Conservation (phyloP, 495 filamentous ascomycete species). For the Aspergillus coremiiformis region DNA sequence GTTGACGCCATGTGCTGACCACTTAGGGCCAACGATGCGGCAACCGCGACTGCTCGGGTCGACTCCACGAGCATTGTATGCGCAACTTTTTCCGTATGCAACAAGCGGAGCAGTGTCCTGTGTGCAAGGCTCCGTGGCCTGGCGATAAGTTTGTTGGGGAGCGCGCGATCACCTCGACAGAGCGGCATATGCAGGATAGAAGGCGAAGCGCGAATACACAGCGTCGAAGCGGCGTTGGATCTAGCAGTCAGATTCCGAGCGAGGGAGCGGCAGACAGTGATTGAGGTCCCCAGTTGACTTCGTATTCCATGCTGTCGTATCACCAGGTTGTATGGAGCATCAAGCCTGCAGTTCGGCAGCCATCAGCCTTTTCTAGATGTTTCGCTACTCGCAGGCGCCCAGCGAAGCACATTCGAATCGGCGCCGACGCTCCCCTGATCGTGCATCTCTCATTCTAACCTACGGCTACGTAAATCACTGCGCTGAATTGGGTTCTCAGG, state of each 20-base stretch:
- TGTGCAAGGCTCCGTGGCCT: conserved; percentile 64
- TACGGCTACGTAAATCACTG: no score
- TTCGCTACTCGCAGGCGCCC: no score
- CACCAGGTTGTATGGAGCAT: not conserved
- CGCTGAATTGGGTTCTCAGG: no score
- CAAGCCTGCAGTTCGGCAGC: no score
- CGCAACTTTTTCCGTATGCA: conserved; percentile 63
- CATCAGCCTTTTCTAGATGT: no score
- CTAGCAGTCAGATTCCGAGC: conserved; percentile 8
- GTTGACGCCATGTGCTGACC: conserved; percentile 1
- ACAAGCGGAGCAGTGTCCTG: conserved; percentile 58
- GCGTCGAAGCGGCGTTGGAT: conserved; percentile 5
- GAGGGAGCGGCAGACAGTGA: conserved; percentile 4
- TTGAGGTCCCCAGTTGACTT: not conserved
- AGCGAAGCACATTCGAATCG: no score
- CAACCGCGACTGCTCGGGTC: conserved; percentile 55
- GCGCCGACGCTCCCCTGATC: no score
- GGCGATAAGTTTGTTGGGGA: conserved; percentile 77
- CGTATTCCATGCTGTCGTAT: not conserved
- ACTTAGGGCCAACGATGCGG: conserved; percentile 69
- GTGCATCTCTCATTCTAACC: no score
- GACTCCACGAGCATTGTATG: conserved; percentile 74
- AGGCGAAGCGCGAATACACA: conserved; percentile 24
- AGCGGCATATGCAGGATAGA: conserved; percentile 20
- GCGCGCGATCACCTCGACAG: conserved; percentile 47